Conservation (phyloP, 2,329 filamentous ascomycete species). For the Penicillium sp. region DNA sequence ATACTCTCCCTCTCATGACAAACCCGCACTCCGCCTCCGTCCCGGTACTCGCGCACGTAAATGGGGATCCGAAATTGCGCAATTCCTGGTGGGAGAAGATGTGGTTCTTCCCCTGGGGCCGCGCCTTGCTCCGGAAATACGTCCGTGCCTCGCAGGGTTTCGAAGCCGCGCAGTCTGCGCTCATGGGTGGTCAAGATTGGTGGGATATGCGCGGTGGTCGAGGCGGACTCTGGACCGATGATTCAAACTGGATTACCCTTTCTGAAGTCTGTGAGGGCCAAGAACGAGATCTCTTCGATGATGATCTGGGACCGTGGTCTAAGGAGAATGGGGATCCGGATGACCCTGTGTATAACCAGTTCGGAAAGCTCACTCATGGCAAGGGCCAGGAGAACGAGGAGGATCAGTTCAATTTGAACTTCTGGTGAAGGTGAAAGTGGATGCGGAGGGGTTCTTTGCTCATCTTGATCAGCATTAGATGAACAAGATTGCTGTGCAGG, state of each 20-base stretch:
- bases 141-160: constrained; percentile 50
- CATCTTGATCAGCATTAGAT: background rate
- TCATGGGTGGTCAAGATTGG: constrained; percentile 51
- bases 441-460: background rate
- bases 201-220: constrained; percentile 57
- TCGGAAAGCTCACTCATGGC: constrained; percentile 41
- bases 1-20: constrained; percentile 49
- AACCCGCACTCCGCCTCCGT: constrained; percentile 54
- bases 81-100: constrained; percentile 49
- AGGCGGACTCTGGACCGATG: constrained; percentile 60
- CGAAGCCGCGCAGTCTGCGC: constrained; percentile 48
- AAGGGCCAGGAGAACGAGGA: constrained; percentile 38
- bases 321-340: constrained; percentile 38
- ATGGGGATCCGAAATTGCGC: constrained; percentile 37
- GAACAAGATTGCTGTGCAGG: background rate
- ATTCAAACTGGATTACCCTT: constrained; percentile 55
- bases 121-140: constrained; percentile 55
- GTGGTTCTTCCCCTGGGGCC: constrained; percentile 55
- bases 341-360: constrained; percentile 44
- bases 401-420: constrained; percentile 4
- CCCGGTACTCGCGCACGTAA: constrained; percentile 50
- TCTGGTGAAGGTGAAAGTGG: background rate
- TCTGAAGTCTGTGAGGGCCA: constrained; percentile 52
- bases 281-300: constrained; percentile 52
- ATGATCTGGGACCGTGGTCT: constrained; percentile 50